phyloP scores from a whole-genome alignment of 2,329 filamentous ascomycete genomes.

The Penicillium sp. region DNA sequence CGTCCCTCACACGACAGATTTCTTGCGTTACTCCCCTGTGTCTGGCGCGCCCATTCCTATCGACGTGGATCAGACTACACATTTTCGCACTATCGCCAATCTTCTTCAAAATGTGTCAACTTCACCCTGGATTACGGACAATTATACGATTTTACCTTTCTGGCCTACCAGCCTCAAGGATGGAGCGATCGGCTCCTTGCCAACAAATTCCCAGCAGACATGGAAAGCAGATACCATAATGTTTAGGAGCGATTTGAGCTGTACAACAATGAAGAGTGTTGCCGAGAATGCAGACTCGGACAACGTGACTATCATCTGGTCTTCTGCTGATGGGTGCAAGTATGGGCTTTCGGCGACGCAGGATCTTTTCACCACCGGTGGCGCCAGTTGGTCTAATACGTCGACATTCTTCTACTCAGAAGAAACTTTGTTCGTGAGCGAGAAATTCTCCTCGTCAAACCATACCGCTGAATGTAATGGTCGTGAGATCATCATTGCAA shows the following conservation, averaged over 20 bases:
- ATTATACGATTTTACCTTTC: slow-evolving; percentile 34
- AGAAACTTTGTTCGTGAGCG: background rate
- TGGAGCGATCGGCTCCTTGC: slow-evolving; percentile 15
- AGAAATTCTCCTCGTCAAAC: slow-evolving; percentile 5
- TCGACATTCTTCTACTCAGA: slow-evolving; percentile 21
- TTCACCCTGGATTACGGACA: slow-evolving; percentile 37
- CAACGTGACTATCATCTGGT: slow-evolving; percentile 18
- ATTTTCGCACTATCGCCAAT: slow-evolving; percentile 35
- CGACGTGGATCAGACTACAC: slow-evolving; percentile 26
- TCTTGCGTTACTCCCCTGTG: slow-evolving; percentile 2
- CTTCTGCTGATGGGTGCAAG: slow-evolving; percentile 19
- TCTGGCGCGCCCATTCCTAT: slow-evolving; percentile 21
- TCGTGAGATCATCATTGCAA: slow-evolving; percentile 17
- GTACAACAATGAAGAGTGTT: slow-evolving; percentile 21
- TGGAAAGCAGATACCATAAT: slow-evolving; percentile 29
- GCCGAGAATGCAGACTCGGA: no score
- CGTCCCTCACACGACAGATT: slow-evolving; percentile 14
- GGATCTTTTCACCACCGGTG: slow-evolving; percentile 11
- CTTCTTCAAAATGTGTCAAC: slow-evolving; percentile 36
- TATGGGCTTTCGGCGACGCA: slow-evolving; percentile 14
- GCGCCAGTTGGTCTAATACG: slow-evolving; percentile 26
- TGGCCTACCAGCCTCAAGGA: slow-evolving; percentile 28
- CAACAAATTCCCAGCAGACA: slow-evolving; percentile 11
- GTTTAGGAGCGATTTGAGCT: slow-evolving; percentile 27
- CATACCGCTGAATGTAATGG: slow-evolving; percentile 15